A percentile compares a stretch with the other conserved stretches of the same genome.
These are phyloP conservation scores for Penicillium paxilli DNA, from an alignment of 495 filamentous ascomycete species.

Conservation along the genomic window DNA sequence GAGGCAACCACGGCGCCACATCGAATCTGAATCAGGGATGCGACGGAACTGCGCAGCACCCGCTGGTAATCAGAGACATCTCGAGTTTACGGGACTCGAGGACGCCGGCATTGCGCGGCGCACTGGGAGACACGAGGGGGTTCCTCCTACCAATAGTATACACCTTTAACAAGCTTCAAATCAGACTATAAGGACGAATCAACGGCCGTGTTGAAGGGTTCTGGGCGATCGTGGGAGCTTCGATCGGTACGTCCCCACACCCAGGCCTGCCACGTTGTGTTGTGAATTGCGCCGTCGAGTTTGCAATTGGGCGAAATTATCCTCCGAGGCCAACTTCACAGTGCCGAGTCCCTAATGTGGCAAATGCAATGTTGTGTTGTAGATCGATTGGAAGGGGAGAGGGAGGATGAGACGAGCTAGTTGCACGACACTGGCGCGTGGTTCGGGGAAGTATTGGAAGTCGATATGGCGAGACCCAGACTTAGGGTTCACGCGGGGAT, in stretches of 20 bases:
- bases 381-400: conserved; percentile 3
- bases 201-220: conserved; percentile 4
- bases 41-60: conserved; percentile 10
- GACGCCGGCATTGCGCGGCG: neutral
- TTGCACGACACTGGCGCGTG: too few relatives aligned
- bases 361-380: conserved; percentile 1
- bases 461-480: neutral
- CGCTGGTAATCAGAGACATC: conserved; percentile 14
- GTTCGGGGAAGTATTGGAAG: neutral
- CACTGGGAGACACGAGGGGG: neutral
- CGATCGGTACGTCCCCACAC: conserved; percentile 25
- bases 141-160: conserved; percentile 4
- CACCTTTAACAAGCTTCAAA: conserved; percentile 3
- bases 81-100: conserved; percentile 5
- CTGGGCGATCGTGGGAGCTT: conserved; percentile 14
- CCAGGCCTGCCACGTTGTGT: conserved; percentile 23
- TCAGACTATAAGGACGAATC: conserved; percentile 8
- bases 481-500: neutral
- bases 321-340: conserved; percentile 19
- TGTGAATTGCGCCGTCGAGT: conserved; percentile 19
- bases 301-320: conserved; percentile 30
- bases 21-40: conserved; percentile 35
- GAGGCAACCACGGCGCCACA: neutral
- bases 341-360: conserved; percentile 12
- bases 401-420: too few relatives aligned